Evolutionary conservation across 164 flowering plant species (phyloP), one percentile per base, ranked within the genome.

Genomic region (Nymphaea colorata): DNA sequence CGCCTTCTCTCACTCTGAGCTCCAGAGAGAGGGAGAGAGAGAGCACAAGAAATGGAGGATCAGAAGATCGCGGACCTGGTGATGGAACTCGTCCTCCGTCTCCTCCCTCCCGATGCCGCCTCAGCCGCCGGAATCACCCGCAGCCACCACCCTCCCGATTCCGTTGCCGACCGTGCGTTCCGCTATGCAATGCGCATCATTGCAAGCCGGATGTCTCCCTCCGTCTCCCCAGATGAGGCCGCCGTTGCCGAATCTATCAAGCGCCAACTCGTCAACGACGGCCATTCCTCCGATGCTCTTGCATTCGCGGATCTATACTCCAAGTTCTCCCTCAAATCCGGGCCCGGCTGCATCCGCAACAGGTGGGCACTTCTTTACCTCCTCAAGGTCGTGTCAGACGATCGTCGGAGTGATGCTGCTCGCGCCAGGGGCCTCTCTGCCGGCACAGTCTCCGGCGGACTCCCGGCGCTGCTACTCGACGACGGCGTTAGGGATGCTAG

Each of bases 201-300:
- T 65, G 79, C 85, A 64, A 90, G 97, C 71, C 85, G 94, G n/a
- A 76, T 92, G 78, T 78, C 94, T 0, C 99, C 99, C 0, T 89
- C 99, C 7, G 76, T 90, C 66, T 75, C 95, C 7, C 74, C 84
- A 5, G 99, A 92, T 68, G 86, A 89, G 47, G 72, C 89, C 59
- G 87, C 98, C 67, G 79, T 95, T 76, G 96, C 91, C 4, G 98
- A 95, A 65, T 84, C 98, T 71, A 81, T 92, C 83, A 95, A 89
- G 82, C 89, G 97, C 25, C 85, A 77, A 2, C 89, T 92, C 66
- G 98, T 87, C 68, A 80, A 85, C 59, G 83, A 86, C 70, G 98
- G 98, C 77, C 86, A 83, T 69, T 87, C 98, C 62, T 89, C 95
- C 18, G 82, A 86, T 47, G 98, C 98, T 70, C 86, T 92, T 59